Base-by-base conservation (phyloP, 2,329 filamentous ascomycete genomes). In the Penicillium rolfsii region DNA sequence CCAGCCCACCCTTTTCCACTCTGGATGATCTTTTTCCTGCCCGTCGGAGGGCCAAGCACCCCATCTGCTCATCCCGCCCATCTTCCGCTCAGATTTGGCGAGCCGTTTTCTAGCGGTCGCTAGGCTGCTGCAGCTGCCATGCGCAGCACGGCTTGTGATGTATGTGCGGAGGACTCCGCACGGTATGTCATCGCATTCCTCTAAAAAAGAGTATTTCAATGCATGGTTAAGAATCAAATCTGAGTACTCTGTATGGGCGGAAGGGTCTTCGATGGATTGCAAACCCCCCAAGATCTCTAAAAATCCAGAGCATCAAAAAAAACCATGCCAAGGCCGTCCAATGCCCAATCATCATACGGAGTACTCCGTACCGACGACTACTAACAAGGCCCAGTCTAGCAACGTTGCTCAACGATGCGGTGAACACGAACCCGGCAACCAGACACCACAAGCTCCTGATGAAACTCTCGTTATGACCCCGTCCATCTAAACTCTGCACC, bases 401-500 rank as follows among this genome's bases (percentile, higher is more conserved):
- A 52, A 52, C 30, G 33, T 40, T 52, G 33, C 33, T 38, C 11
- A 35, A 38, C 55, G 55, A 62, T 68, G 63, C 66, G 67, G 67
- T 65, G 60, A 61, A 33, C 26, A 46, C 46, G 28, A 22, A 30
- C 46, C 46, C 46, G 30, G 30, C 28, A 35, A 50, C 28, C 46
- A 50, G 28, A 28, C 28, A 19, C 46, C 30, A 19, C 24, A 50
- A 50, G 46, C 28, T 33, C 46, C 16, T 35, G 52, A 38, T 26
- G 50, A 63, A 64, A 61, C 58, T 57, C 45, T 64, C 58, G 48
- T 36, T 12, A 12, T 11, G 14, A 12, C 35, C 35, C 35, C 46
- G 52, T 61, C 45, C 54, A 63, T 64, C 60, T 58, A 67, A 65
- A 62, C 62, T 67, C 59, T 57, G 38, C 52, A 46, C 62, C 57